A percentile compares a stretch with the other conserved stretches of the same genome.
Conservation (phyloP, 768 basidiomycete genomes). For the Tulasnella sp. region DNA sequence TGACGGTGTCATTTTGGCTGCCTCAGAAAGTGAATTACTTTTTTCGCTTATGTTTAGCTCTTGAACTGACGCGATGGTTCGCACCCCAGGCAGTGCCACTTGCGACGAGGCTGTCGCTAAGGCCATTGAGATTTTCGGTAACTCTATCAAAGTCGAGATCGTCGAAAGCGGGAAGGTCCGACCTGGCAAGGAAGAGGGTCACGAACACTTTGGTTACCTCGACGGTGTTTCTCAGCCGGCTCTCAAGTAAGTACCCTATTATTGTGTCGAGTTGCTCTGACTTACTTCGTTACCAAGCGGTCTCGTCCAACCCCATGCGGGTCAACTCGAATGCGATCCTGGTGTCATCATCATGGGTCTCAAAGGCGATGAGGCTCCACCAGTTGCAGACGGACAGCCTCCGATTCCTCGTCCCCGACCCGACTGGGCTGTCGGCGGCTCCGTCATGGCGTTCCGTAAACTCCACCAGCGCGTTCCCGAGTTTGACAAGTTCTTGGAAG, state of each 20-base stretch:
- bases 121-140: neutral
- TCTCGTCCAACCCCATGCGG: slow-evolving; percentile 14
- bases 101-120: neutral
- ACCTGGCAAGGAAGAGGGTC: slow-evolving; percentile 11
- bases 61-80: neutral
- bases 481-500: slow-evolving; percentile 20
- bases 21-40: slow-evolving; percentile 1
- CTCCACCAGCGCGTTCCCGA: slow-evolving; percentile 19
- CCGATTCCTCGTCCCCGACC: neutral
- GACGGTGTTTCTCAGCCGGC: slow-evolving; percentile 24
- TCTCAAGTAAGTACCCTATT: neutral
- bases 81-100: neutral
- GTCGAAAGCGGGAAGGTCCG: neutral
- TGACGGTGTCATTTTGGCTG: slow-evolving; percentile 21
- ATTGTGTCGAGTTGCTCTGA: too few species aligned
- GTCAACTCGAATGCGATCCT: slow-evolving; percentile 17
- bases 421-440: slow-evolving; percentile 3
- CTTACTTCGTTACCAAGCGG: neutral
- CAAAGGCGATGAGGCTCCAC: slow-evolving; percentile 6
- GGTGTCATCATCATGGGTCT: slow-evolving; percentile 27
- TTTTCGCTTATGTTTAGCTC: too few species aligned
- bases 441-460: slow-evolving; percentile 25
- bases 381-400: neutral
- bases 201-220: slow-evolving; percentile 25
- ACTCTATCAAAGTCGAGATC: slow-evolving; percentile 14